A percentile compares a stretch with the other conserved stretches of the same genome.
These are phyloP conservation scores for Phytopythium oedochilum DNA, from an alignment of 352 stramenopile genomes.

Conservation along the genomic window DNA sequence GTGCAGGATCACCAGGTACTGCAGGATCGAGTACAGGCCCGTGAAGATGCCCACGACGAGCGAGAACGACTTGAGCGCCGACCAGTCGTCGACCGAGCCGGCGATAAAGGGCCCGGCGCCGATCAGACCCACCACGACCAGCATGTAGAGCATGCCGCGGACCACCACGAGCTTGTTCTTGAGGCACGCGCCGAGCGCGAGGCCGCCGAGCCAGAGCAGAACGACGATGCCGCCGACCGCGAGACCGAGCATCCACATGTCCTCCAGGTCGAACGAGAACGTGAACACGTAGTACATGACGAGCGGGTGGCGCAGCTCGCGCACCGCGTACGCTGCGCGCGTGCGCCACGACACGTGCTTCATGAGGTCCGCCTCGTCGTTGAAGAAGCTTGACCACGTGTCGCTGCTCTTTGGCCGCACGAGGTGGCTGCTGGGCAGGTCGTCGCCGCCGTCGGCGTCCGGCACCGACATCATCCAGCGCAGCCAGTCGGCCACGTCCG, in stretches of 20 bases:
- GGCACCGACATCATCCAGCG: slow-evolving; percentile 75
- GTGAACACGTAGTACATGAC: slow-evolving; percentile 86
- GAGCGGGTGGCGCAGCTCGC: slow-evolving; percentile 71
- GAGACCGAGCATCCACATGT: slow-evolving; percentile 55
- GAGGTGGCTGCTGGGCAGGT: slow-evolving; percentile 31
- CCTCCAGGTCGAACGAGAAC: slow-evolving; percentile 57
- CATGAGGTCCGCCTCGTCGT: slow-evolving; percentile 70
- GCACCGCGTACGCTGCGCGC: slow-evolving; percentile 64
- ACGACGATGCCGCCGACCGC: slow-evolving; percentile 56
- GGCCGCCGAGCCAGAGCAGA: slow-evolving; percentile 61
- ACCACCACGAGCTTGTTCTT: slow-evolving; percentile 59
- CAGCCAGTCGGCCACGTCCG: slow-evolving; percentile 81
- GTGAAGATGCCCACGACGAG: slow-evolving; percentile 66
- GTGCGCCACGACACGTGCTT: slow-evolving; percentile 54
- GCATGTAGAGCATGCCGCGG: slow-evolving; percentile 61
- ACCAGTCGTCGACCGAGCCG: slow-evolving; percentile 61
- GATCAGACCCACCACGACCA: slow-evolving; percentile 59
- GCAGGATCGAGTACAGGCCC: slow-evolving; percentile 66
- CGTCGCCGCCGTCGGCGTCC: slow-evolving; percentile 30
- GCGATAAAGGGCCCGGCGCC: slow-evolving; percentile 50
- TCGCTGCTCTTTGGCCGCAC: slow-evolving; percentile 23
- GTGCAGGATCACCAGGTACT: slow-evolving; percentile 75
- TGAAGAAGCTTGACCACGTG: slow-evolving; percentile 77
- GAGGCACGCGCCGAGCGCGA: slow-evolving; percentile 41
- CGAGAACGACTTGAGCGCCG: slow-evolving; percentile 59